phyloP scores from a whole-genome alignment of 1,139 yeast genomes.

The Pichia inconspicua region DNA sequence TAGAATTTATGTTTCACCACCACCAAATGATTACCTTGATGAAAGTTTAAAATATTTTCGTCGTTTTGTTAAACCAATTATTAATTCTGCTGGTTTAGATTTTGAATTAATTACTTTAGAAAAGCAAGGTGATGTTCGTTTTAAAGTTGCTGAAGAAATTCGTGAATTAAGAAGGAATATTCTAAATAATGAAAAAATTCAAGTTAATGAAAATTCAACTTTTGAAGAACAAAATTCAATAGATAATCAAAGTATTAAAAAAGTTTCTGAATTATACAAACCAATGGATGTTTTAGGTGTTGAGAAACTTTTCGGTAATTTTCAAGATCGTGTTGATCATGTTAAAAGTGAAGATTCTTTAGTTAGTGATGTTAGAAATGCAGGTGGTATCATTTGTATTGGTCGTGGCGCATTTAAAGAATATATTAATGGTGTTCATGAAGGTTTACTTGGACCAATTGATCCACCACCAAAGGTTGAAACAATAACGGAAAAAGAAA shows the following conservation, averaged over 20 bases:
- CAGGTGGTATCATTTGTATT: constrained; percentile 85
- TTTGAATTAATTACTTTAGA: constrained; percentile 67
- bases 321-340: constrained; percentile 9
- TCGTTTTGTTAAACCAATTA: constrained; percentile 76
- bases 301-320: constrained; percentile 32
- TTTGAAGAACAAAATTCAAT: too few relatives aligned
- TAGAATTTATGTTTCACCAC: constrained; percentile 84
- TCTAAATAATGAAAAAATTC: too few relatives aligned
- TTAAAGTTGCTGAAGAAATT: constrained; percentile 73
- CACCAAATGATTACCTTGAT: constrained; percentile 87
- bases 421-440: constrained; percentile 83
- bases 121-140: constrained; percentile 85
- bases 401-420: constrained; percentile 97
- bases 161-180: constrained; percentile 47
- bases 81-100: constrained; percentile 83
- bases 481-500: too few relatives aligned
- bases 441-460: constrained; percentile 89
- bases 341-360: constrained; percentile 42
- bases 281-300: constrained; percentile 55
- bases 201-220: too few relatives aligned
- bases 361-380: constrained; percentile 33
- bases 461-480: constrained; percentile 27
- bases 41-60: constrained; percentile 69
- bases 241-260: constrained; percentile 17
- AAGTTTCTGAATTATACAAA: constrained; percentile 33